phyloP scores from a whole-genome alignment of 2,329 filamentous ascomycete genomes.

The Decorospora gaudefroyi region DNA sequence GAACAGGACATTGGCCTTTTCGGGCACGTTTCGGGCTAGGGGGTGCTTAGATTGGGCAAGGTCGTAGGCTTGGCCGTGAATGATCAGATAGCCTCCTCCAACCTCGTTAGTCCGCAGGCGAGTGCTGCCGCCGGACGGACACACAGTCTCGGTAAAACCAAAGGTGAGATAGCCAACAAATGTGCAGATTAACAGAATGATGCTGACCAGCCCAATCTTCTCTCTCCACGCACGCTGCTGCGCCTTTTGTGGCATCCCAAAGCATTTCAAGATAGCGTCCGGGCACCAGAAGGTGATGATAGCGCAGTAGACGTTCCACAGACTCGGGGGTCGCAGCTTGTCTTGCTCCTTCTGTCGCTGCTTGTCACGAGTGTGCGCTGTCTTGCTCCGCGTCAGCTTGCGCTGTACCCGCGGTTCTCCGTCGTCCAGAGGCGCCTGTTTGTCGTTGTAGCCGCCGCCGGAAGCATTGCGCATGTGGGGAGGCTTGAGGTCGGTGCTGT shows the following conservation, averaged over 20 bases:
- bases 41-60: constrained; percentile 77
- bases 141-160: constrained; percentile 89
- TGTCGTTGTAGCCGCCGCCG: constrained; percentile 47
- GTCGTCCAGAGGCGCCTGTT: constrained; percentile 42
- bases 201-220: constrained; percentile 94
- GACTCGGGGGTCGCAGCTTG: constrained; percentile 74
- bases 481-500: constrained; percentile 62
- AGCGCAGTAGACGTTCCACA: constrained; percentile 96
- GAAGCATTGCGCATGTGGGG: constrained; percentile 47
- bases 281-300: constrained; percentile 95
- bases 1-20: constrained; percentile 78
- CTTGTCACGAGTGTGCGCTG: constrained; percentile 63
- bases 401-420: constrained; percentile 50
- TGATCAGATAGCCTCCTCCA: constrained; percentile 84
- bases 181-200: constrained; percentile 85
- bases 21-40: constrained; percentile 74
- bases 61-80: constrained; percentile 90
- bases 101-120: constrained; percentile 85
- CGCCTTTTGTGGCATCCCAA: constrained; percentile 80
- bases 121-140: constrained; percentile 66
- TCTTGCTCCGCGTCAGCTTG: constrained; percentile 68
- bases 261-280: constrained; percentile 79
- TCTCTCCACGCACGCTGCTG: constrained; percentile 95
- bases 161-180: constrained; percentile 96
- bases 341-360: constrained; percentile 63